Evolutionary conservation across 495 filamentous ascomycete species (phyloP).

Genomic region (Penicillium robsamsonii): DNA sequence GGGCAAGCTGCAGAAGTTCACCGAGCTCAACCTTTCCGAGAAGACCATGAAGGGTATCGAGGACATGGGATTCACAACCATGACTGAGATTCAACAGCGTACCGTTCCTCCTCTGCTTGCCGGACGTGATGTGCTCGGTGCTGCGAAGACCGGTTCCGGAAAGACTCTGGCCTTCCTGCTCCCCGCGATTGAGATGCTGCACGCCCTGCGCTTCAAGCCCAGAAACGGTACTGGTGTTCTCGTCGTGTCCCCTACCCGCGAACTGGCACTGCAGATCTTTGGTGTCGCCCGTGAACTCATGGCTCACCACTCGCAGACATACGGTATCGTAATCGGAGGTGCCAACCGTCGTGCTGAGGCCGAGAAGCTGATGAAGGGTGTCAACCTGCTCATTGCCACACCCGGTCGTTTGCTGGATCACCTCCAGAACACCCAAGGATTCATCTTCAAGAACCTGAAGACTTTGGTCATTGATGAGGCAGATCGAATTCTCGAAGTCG

Average conservation of each 20-base stretch:
- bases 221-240: slow-evolving; percentile 79
- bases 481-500: slow-evolving; percentile 91
- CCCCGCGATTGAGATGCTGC: slow-evolving; percentile 91
- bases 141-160: slow-evolving; percentile 94
- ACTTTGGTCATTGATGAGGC: slow-evolving; percentile 87
- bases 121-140: slow-evolving; percentile 90
- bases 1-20: slow-evolving; percentile 60
- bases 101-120: slow-evolving; percentile 86
- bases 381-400: slow-evolving; percentile 92
- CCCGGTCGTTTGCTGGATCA: slow-evolving; percentile 93
- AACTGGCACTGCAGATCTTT: slow-evolving; percentile 94
- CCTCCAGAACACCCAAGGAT: slow-evolving; percentile 86
- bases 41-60: slow-evolving; percentile 85
- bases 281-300: slow-evolving; percentile 91
- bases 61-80: slow-evolving; percentile 87
- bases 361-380: slow-evolving; percentile 89
- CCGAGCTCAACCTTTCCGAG: slow-evolving; percentile 79
- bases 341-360: slow-evolving; percentile 89
- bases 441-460: slow-evolving; percentile 90
- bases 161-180: slow-evolving; percentile 96
- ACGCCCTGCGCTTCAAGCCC: slow-evolving; percentile 83
- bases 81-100: slow-evolving; percentile 93
- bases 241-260: slow-evolving; percentile 67
- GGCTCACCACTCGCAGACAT: slow-evolving; percentile 84
- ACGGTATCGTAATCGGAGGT: slow-evolving; percentile 93